These are phyloP conservation scores for Castanospermum australe DNA, from an alignment of 306 rosid species.

Conservation along the genomic window DNA sequence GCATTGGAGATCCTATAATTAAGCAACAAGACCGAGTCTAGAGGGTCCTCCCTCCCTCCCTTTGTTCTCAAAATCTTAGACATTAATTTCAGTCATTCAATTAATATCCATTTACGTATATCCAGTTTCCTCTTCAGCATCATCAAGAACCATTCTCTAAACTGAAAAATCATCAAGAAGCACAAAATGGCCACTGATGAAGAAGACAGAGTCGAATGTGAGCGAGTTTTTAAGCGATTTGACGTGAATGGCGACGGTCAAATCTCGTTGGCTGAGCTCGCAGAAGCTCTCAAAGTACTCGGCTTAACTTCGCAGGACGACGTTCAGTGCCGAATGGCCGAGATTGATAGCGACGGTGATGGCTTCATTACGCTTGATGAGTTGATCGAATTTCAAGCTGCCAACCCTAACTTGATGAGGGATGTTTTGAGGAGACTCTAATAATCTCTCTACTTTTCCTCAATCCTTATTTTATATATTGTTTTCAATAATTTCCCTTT, in stretches of 20 bases:
- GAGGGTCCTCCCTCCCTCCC: background rate
- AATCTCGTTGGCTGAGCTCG: slow-evolving; percentile 55
- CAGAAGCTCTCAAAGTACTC: slow-evolving; percentile 55
- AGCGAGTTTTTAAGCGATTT: slow-evolving; percentile 62
- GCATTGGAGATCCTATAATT: slow-evolving; percentile 17
- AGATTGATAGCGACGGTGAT: slow-evolving; percentile 64
- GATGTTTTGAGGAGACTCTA: slow-evolving; percentile 50
- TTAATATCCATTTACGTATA: no score
- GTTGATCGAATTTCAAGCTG: slow-evolving; percentile 42
- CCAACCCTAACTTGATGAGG: slow-evolving; percentile 53
- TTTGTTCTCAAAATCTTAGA: background rate
- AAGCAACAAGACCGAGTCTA: background rate
- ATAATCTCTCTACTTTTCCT: background rate
- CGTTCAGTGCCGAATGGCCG: slow-evolving; percentile 50
- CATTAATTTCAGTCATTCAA: background rate
- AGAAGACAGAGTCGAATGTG: slow-evolving; percentile 46
- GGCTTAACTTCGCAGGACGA: slow-evolving; percentile 60
- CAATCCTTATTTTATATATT: no score
- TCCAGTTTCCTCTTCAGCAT: no score
- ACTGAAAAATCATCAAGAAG: no score
- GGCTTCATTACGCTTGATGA: slow-evolving; percentile 64
- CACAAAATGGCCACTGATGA: no score
- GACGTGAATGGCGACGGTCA: slow-evolving; percentile 65
- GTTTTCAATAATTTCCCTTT: background rate
- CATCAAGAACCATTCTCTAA: no score